Evolutionary conservation across 805 yeast genomes (phyloP).

Genomic region (Wickerhamomyces bovis): DNA sequence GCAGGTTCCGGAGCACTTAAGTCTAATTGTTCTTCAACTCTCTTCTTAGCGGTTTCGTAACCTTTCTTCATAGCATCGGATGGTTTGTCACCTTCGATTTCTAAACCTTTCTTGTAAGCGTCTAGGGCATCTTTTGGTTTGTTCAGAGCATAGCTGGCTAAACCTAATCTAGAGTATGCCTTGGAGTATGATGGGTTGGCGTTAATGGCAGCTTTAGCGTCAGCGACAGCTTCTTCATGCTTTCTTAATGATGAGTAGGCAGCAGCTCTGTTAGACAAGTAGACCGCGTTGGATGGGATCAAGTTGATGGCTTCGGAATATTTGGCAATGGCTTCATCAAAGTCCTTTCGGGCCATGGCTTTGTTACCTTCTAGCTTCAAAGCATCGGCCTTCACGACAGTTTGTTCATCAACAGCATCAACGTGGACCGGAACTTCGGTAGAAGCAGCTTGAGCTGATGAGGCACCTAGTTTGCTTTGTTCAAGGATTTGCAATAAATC

Average conservation of each 20-base stretch:
- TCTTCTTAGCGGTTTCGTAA: slow-evolving; percentile 85
- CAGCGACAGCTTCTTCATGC: slow-evolving; percentile 72
- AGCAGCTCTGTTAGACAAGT: slow-evolving; percentile 92
- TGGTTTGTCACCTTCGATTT: slow-evolving; percentile 77
- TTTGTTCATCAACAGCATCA: slow-evolving; percentile 44
- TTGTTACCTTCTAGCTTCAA: slow-evolving; percentile 85
- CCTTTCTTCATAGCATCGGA: slow-evolving; percentile 91
- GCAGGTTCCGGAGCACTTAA: slow-evolving; percentile 22
- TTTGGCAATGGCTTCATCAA: slow-evolving; percentile 60
- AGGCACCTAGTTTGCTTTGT: slow-evolving; percentile 12
- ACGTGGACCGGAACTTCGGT: slow-evolving; percentile 37
- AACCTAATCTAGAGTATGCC: slow-evolving; percentile 92
- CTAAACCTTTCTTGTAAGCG: slow-evolving; percentile 85
- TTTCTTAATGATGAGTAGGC: slow-evolving; percentile 78
- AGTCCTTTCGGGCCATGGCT: slow-evolving; percentile 76
- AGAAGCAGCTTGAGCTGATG: slow-evolving; percentile 22
- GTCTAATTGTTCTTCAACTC: slow-evolving; percentile 70
- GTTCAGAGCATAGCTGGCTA: slow-evolving; percentile 92
- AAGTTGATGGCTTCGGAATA: slow-evolving; percentile 77
- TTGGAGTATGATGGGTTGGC: slow-evolving; percentile 78
- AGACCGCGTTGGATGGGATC: slow-evolving; percentile 71
- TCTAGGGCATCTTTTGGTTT: slow-evolving; percentile 84
- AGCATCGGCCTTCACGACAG: slow-evolving; percentile 70
- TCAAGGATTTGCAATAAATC: slow-evolving; percentile 40
- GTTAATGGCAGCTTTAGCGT: slow-evolving; percentile 77